A percentile compares a stretch with the other conserved stretches of the same genome.
Conservation (phyloP, 345 rosid genomes). For the Ailanthus altissimus region DNA sequence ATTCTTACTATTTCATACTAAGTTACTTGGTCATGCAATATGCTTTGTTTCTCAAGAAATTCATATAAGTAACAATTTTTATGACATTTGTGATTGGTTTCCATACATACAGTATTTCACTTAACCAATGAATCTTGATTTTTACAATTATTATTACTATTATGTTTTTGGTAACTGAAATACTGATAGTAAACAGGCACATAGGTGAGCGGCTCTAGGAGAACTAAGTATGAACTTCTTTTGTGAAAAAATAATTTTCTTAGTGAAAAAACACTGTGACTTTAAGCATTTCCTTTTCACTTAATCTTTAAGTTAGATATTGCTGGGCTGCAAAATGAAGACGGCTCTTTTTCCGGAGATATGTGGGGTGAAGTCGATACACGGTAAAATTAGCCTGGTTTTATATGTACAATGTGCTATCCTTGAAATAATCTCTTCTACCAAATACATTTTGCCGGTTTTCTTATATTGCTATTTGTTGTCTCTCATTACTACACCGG, state of each 20-base stretch:
- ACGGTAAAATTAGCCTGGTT: constrained; percentile 46
- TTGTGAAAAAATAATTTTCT: neutral
- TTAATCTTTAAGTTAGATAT: constrained; percentile 54
- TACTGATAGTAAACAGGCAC: neutral
- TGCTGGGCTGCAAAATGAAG: constrained; percentile 78
- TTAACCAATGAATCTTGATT: neutral
- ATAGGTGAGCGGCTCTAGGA: neutral
- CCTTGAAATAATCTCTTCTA: constrained; percentile 13
- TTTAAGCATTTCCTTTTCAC: constrained; percentile 23
- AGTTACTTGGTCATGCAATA: neutral
- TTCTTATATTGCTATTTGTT: constrained; percentile 81
- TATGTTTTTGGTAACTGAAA: neutral
- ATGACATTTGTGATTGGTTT: neutral
- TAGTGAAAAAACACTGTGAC: neutral
- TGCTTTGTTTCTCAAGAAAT: neutral
- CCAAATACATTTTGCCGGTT: constrained; percentile 49
- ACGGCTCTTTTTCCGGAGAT: constrained; percentile 96
- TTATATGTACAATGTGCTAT: constrained; percentile 5
- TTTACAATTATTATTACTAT: neutral
- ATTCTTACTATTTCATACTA: neutral
- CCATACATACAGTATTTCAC: neutral
- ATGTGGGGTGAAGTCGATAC: constrained; percentile 97
- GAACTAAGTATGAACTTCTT: neutral
- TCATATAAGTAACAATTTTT: neutral
- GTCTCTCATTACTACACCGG: constrained; percentile 65